Evolutionary conservation across 2,329 filamentous ascomycete species (phyloP), one percentile per base, ranked within the genome.

Genomic region (Fusarium hostae): DNA sequence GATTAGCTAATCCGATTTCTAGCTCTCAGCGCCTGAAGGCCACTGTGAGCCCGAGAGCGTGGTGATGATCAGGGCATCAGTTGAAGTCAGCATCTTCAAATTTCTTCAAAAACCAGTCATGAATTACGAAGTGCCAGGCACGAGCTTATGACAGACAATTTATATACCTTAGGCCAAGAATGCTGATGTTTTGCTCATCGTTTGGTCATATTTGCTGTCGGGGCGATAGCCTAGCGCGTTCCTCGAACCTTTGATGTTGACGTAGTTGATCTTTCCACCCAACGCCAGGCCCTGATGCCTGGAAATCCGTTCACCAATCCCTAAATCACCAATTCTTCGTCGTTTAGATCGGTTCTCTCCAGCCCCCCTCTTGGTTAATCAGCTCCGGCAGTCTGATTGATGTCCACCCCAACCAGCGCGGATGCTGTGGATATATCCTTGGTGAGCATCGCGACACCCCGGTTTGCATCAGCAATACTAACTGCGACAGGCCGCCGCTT

Each of bases 401-500:
- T 68, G 65, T 63, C 65, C 50, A 37, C 63, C 15, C 0, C 48
- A 16, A 51, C 15, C 57, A 68, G 30, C 18, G 57, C 65, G 26
- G 63, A 68, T 68, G 63, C 63, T 39, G 16, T 63, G 11, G 63
- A 68, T 10, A 63, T 68, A 56, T 68, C 65, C 15, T 20, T 68
- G 64, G 65, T 68, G 6, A 40, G 26, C 34, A 28, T 34, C 30
- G 5, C 35, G 2, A 37, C 3, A 37, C 15, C 10, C 6, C 5
- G 0, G 5, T 11, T 3, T 4, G 4, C 6, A 8, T 4, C 16
- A 2, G 11, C n/a, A 4, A 24, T 15, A 12, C 40, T 66, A 6
- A 63, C 11, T 20, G 6, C 1, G 2, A 1, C 3, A 69, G 66
- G 66, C 66, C 6, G 66, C 66, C n/a, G 60, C 54, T 11, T 47